phyloP scores from a whole-genome alignment of 192 early-diverging fungal species.

The Coemansia sp. region DNA sequence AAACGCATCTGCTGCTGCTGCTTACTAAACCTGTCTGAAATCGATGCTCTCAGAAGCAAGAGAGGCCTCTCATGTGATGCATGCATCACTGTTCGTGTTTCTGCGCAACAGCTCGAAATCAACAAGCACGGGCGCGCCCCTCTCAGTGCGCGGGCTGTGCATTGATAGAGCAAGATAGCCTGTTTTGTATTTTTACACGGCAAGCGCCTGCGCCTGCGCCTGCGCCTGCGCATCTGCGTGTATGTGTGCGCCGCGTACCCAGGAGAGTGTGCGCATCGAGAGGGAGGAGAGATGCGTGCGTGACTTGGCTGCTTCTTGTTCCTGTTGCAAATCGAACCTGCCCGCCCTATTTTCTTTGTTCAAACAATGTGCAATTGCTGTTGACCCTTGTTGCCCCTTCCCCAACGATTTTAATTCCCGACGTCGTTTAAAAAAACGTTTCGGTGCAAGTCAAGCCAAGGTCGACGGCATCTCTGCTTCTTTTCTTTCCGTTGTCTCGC shows the following conservation, averaged over 20 bases:
- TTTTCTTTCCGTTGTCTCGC: neutral
- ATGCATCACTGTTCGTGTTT: too few species aligned
- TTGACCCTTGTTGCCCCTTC: neutral
- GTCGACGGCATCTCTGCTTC: neutral
- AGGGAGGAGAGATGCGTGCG: neutral
- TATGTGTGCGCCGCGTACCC: too few species aligned
- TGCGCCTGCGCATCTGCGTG: too few species aligned
- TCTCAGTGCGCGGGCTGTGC: too few species aligned
- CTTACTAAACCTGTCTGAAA: neutral
- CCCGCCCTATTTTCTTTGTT: neutral
- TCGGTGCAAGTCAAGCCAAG: neutral
- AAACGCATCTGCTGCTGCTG: neutral
- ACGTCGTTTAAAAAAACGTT: neutral
- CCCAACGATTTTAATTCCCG: constrained; percentile 1
- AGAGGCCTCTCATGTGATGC: too few species aligned
- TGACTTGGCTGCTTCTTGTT: neutral
- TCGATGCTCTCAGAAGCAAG: too few species aligned
- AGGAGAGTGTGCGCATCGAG: neutral
- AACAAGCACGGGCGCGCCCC: too few species aligned
- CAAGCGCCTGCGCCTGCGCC: too few species aligned
- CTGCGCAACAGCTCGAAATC: too few species aligned
- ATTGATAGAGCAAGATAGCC: too few species aligned
- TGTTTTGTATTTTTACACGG: too few species aligned
- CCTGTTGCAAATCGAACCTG: neutral
- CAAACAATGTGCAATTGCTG: neutral